phyloP scores from a whole-genome alignment of 176 grass and related monocot species.

The Carex kokanica region DNA sequence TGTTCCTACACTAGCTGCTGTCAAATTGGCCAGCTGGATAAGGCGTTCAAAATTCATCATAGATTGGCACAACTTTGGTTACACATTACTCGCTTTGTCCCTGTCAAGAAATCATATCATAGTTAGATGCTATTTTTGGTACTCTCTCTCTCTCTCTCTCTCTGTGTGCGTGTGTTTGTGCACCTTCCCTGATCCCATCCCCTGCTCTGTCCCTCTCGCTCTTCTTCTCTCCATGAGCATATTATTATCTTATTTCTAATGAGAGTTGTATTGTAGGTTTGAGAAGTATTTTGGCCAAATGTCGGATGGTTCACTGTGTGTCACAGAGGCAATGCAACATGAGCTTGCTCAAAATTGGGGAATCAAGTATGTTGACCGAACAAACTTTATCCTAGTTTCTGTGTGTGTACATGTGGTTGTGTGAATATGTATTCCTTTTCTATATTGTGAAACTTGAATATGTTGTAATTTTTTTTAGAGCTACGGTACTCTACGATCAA shows the following conservation, averaged over 20 bases:
- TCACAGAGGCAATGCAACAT: conserved; percentile 96
- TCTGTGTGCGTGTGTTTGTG: neutral
- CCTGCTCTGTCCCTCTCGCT: neutral
- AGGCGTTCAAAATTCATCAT: conserved; percentile 83
- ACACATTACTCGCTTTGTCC: conserved; percentile 85
- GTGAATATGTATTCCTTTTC: conserved; percentile 7
- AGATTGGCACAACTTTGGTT: conserved; percentile 99
- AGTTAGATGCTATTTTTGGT: conserved; percentile 89
- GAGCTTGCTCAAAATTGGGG: conserved; percentile 98
- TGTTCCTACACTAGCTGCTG: conserved; percentile 88
- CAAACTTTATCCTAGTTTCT: neutral
- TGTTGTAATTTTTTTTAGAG: conserved; percentile 40
- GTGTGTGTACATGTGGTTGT: neutral
- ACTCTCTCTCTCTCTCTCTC: conserved; percentile 22
- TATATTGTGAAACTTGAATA: conserved; percentile 12
- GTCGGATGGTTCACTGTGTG: conserved; percentile 82
- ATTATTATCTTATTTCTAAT: neutral
- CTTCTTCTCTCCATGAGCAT: neutral
- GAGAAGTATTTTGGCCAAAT: conserved; percentile 81
- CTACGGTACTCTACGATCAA: conserved; percentile 92
- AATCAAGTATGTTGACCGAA: conserved; percentile 57
- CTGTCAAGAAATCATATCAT: conserved; percentile 82
- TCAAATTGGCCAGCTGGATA: conserved; percentile 80
- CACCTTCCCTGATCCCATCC: neutral
- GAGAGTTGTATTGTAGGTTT: conserved; percentile 54